These are phyloP conservation scores for Fusarium ambrosium DNA, from an alignment of 2,329 filamentous ascomycete species.

Conservation along the genomic window DNA sequence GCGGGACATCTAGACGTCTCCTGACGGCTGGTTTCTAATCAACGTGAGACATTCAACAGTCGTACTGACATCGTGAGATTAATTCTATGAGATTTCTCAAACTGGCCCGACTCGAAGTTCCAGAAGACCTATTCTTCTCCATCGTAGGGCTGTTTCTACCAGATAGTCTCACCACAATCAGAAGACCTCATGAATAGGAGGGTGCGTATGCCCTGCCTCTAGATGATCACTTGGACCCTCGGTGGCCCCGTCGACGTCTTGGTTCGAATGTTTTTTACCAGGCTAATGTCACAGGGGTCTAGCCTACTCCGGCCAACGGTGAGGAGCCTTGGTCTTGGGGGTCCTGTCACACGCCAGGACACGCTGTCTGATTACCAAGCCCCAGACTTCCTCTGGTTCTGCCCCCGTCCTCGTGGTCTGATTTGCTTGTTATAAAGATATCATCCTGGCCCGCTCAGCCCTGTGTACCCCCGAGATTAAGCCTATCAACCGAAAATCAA, in stretches of 20 bases:
- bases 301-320: conserved; percentile 2
- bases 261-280: conserved; percentile 8
- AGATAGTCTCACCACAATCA: conserved; percentile 13
- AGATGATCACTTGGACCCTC: neutral
- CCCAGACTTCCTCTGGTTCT: too few relatives aligned
- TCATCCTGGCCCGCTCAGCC: conserved; percentile 7
- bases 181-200: neutral
- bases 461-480: neutral
- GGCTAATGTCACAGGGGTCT: neutral
- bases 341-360: neutral
- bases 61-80: neutral
- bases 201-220: neutral
- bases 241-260: conserved; percentile 1
- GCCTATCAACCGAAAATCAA: neutral
- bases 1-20: conserved; percentile 2
- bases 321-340: neutral
- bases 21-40: conserved; percentile 6
- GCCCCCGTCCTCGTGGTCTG: conserved; percentile 9
- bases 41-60: neutral
- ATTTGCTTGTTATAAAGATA: conserved; percentile 11
- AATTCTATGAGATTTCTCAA: neutral
- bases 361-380: conserved; percentile 13
- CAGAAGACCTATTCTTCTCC: neutral
- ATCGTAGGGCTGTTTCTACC: neutral
- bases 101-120: neutral